These are phyloP conservation scores for Akanthomyces uredinophilus DNA, from an alignment of 2,329 filamentous ascomycete genomes.

Conservation along the genomic window DNA sequence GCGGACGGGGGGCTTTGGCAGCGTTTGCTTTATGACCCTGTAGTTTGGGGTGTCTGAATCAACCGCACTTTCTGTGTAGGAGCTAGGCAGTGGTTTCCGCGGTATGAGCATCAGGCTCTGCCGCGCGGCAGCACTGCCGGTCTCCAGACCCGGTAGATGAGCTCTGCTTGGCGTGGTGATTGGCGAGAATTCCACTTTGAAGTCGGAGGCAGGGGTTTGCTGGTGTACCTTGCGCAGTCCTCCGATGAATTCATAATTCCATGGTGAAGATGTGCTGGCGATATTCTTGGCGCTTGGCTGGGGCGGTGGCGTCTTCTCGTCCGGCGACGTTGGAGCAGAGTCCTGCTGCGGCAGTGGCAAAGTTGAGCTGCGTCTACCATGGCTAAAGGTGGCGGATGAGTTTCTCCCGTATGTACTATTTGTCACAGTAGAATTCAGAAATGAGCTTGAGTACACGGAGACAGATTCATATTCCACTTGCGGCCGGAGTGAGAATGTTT, in stretches of 20 bases:
- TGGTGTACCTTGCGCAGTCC: conserved; percentile 48
- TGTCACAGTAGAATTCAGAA: conserved; percentile 42
- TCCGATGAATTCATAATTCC: conserved; percentile 51
- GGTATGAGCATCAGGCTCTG: conserved; percentile 3
- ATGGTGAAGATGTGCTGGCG: conserved; percentile 33
- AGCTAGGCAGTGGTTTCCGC: conserved; percentile 7
- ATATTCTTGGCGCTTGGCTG: not conserved
- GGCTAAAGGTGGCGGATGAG: conserved; percentile 41
- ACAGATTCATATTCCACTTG: conserved; percentile 27
- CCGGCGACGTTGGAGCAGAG: conserved; percentile 20
- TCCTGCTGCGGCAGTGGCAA: conserved; percentile 43
- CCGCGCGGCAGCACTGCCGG: not conserved
- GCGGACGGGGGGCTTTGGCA: not conserved
- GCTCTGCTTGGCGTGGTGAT: conserved; percentile 20
- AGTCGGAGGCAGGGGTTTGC: conserved; percentile 26
- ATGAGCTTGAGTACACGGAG: conserved; percentile 33
- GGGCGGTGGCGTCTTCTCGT: conserved; percentile 3
- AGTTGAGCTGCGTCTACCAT: conserved; percentile 44
- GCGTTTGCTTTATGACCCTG: not conserved
- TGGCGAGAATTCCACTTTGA: not conserved
- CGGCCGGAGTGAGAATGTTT: conserved; percentile 51
- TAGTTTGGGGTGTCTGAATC: not conserved
- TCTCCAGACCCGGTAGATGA: not conserved
- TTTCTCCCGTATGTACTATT: conserved; percentile 43
- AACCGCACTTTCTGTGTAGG: not conserved